Percentiles rank a stretch among this genome's conserved stretches.
phyloP scores from a whole-genome alignment of 1,284 basidiomycete species.

The Thecaphora frezii region DNA sequence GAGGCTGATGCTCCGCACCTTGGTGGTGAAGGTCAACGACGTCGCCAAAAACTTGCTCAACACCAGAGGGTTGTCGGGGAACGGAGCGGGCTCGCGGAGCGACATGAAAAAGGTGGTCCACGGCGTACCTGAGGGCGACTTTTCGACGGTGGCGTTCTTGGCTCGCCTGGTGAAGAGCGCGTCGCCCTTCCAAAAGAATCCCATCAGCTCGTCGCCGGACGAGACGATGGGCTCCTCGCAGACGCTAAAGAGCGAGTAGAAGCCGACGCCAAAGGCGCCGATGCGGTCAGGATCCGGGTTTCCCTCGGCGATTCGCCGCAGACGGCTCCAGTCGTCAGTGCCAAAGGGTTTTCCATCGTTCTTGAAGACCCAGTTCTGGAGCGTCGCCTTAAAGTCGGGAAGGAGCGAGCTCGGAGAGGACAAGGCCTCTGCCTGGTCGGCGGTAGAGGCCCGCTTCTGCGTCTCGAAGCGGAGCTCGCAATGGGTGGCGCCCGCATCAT shows the following conservation, averaged over 20 bases:
- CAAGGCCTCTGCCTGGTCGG: background rate
- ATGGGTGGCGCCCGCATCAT: constrained; percentile 76
- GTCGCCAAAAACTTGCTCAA: constrained; percentile 87
- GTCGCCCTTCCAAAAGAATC: constrained; percentile 84
- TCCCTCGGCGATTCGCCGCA: constrained; percentile 61
- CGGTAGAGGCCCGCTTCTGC: constrained; percentile 10
- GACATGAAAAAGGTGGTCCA: constrained; percentile 94
- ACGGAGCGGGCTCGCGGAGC: constrained; percentile 77
- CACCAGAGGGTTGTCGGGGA: constrained; percentile 78
- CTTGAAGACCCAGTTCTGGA: constrained; percentile 66
- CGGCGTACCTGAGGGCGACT: constrained; percentile 54
- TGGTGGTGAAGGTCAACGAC: constrained; percentile 89
- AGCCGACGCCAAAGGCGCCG: constrained; percentile 63
- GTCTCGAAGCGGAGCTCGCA: constrained; percentile 57
- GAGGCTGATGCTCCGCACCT: constrained; percentile 70
- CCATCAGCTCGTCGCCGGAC: constrained; percentile 81
- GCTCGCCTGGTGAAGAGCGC: constrained; percentile 51
- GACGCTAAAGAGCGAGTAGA: constrained; percentile 64
- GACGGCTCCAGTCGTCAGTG: constrained; percentile 54
- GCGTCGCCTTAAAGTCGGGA: constrained; percentile 56
- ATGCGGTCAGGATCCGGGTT: constrained; percentile 65
- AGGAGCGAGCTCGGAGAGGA: constrained; percentile 9
- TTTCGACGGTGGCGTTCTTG: constrained; percentile 26
- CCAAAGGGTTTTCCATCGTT: constrained; percentile 72
- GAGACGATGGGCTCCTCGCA: constrained; percentile 86